Base-by-base conservation (phyloP, 148 eudicot species). In the Cornus kousa region DNA sequence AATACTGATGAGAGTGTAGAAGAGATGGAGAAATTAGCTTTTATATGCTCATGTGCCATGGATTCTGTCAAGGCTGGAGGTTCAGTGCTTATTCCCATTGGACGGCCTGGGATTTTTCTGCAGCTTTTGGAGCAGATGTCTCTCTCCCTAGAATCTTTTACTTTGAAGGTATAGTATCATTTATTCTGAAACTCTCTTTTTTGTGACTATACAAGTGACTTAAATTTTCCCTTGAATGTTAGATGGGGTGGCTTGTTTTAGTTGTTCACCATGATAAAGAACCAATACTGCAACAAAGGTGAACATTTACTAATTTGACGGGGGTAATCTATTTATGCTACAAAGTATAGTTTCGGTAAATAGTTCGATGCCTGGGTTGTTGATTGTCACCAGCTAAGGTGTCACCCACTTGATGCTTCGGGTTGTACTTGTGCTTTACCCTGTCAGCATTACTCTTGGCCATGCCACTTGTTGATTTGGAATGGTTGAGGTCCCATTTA, bases 1-100 rank as follows among this genome's bases (percentile, higher is more conserved):
- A 76, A 82, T 71, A 48, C 71, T 76, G 91, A 90, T 80, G 97
- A 93, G 67, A 80, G 79, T 81, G 71, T 75, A 24, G 94, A 90
- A 74, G 97, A 93, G 81, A 83, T 77, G 78, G 93, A 91, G 79
- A 95, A 91, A 85, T 77, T 95, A 71, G 86, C 87, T 80, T 95
- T 75, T 81, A 82, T 95, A 86, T 80, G 87, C 71, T 90, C 94
- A 46, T 87, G 83, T 80, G 85, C 85, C 43, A 43, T 89, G 73
- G 92, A 91, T 70, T 87, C 97, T 73, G 76, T 95, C n/a, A 89
- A 78, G 46, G 83, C 88, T 60, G 97, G 97, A 48, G 97, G 98
- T 72, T 95, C 98, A 32, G 97, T 90, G 69, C 73, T 95, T 68
- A 80, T 95, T 79, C 91, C 97, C 65, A 82, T 89, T 74, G 93